Percentiles rank a stretch among this genome's conserved stretches.
Evolutionary conservation across 2,329 filamentous ascomycete species (phyloP).

Genomic region (Fusarium succisae): DNA sequence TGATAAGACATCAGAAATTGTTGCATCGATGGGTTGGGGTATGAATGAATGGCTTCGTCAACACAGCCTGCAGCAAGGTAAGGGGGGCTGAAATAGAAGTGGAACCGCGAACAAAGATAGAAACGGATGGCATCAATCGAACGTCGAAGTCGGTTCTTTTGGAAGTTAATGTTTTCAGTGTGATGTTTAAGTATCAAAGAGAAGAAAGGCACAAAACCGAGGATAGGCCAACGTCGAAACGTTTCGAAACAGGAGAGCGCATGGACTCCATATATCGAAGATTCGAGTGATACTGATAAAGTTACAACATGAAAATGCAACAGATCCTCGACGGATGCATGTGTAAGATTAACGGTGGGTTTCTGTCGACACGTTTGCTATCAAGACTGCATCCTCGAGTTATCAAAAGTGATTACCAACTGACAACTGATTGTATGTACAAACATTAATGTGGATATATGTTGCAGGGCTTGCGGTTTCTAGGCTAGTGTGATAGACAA

Average conservation of each 20-base stretch:
- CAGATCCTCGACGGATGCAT: background rate
- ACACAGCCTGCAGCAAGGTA: background rate
- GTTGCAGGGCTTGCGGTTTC: background rate
- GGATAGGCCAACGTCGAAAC: background rate
- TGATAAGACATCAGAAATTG: background rate
- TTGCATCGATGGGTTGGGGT: background rate
- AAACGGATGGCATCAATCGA: background rate
- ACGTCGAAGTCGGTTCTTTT: background rate
- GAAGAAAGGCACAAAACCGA: background rate
- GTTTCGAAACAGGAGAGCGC: background rate
- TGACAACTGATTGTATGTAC: background rate
- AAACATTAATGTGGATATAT: conserved; percentile 4
- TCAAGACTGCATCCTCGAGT: background rate
- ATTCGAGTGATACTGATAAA: background rate
- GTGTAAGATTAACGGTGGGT: background rate
- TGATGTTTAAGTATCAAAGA: background rate
- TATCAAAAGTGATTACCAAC: background rate
- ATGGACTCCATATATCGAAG: conserved; percentile 1
- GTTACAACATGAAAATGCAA: background rate
- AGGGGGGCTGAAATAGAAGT: background rate
- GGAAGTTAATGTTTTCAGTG: background rate
- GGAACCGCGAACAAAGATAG: background rate
- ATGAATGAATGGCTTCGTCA: background rate
- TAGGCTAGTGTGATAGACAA: conserved; percentile 1
- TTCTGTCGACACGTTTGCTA: background rate